Evolutionary conservation across 2,329 filamentous ascomycete species (phyloP).

Genomic region (Fusarium citri): DNA sequence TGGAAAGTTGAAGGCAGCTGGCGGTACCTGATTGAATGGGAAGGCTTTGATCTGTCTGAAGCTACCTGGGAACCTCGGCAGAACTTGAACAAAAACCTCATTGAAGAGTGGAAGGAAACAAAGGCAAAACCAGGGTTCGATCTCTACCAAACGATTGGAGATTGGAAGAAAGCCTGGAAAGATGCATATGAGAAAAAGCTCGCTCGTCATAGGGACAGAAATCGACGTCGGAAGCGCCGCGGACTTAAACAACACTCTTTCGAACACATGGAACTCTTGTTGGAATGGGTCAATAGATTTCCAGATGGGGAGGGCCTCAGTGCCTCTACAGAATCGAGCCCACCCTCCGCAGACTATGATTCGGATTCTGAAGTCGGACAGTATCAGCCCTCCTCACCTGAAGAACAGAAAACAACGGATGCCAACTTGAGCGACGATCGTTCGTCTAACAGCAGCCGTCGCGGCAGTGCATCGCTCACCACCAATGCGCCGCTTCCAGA

Average conservation of each 20-base stretch:
- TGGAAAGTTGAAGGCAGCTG: slow-evolving; percentile 44
- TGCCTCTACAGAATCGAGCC: slow-evolving; percentile 2
- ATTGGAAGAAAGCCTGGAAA: slow-evolving; percentile 52
- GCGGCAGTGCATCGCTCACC: slow-evolving; percentile 6
- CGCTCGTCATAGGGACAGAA: slow-evolving; percentile 57
- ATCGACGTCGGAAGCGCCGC: slow-evolving; percentile 55
- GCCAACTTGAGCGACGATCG: slow-evolving; percentile 6
- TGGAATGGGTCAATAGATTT: slow-evolving; percentile 29
- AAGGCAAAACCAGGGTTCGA: slow-evolving; percentile 53
- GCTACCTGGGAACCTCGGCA: slow-evolving; percentile 63
- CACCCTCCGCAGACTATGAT: slow-evolving; percentile 10
- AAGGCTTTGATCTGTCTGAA: slow-evolving; percentile 50
- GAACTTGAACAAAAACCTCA: slow-evolving; percentile 55
- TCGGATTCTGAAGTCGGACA: slow-evolving; percentile 4
- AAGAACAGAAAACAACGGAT: slow-evolving; percentile 3
- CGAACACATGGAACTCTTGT: slow-evolving; percentile 38
- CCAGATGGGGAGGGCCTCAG: slow-evolving; percentile 18
- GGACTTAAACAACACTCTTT: slow-evolving; percentile 49
- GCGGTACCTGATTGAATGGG: slow-evolving; percentile 55
- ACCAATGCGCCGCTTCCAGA: slow-evolving; percentile 1
- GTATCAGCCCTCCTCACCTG: not conserved
- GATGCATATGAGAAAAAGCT: slow-evolving; percentile 47
- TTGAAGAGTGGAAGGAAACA: slow-evolving; percentile 57
- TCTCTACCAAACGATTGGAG: slow-evolving; percentile 53
- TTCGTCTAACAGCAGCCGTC: slow-evolving; percentile 9